Evolutionary conservation across 2,329 filamentous ascomycete species (phyloP).

Genomic region (Apiospora marii): DNA sequence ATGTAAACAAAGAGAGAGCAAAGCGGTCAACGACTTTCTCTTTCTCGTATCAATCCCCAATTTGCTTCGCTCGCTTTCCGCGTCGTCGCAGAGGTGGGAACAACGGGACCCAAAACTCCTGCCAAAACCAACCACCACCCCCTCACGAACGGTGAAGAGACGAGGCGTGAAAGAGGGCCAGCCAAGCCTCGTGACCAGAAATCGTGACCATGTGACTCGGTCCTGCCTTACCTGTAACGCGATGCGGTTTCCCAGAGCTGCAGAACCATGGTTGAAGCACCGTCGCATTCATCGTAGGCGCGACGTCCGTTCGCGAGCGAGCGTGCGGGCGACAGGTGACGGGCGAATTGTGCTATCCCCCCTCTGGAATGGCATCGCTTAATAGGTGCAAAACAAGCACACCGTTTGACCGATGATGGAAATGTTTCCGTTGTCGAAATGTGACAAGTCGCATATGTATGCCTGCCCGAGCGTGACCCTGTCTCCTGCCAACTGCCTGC

Average conservation of each 20-base stretch:
- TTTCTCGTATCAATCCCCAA: background rate
- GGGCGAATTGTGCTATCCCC: background rate
- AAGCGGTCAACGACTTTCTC: background rate
- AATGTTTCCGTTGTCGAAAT: background rate
- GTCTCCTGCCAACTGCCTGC: no score
- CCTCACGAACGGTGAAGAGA: background rate
- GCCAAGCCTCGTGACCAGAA: background rate
- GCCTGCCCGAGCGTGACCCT: background rate
- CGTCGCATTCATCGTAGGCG: background rate
- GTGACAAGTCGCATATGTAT: slow-evolving; percentile 6
- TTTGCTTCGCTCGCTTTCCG: no score
- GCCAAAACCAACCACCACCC: background rate
- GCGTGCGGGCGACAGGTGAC: no score
- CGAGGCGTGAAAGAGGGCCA: no score
- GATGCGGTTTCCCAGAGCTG: background rate
- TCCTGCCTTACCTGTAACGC: background rate
- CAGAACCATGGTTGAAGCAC: background rate
- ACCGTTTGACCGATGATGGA: no score
- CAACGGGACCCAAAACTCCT: background rate
- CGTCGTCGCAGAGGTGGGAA: background rate
- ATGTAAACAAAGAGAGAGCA: background rate
- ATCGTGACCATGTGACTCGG: slow-evolving; percentile 9
- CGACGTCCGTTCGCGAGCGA: background rate
- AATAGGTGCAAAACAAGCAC: no score
- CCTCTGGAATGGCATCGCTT: background rate